These are phyloP conservation scores for Termitomyces sp. DNA, from an alignment of 768 basidiomycete species.

Conservation along the genomic window DNA sequence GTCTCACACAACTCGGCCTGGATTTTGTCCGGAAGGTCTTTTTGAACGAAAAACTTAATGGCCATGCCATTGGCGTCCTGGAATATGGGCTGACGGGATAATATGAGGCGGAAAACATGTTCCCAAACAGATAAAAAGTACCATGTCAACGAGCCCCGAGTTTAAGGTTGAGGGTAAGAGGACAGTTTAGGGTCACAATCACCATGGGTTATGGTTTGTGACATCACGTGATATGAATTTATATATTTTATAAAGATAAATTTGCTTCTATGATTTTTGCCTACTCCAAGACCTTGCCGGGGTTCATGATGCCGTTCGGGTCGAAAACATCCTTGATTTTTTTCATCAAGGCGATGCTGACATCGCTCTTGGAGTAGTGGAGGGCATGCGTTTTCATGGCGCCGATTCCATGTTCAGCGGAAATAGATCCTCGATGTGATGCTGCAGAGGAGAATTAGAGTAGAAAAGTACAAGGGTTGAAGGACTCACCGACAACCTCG, in stretches of 20 bases:
- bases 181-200: conserved; percentile 26
- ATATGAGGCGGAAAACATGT: not conserved
- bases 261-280: not conserved
- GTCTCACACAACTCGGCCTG: conserved; percentile 71
- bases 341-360: conserved; percentile 85
- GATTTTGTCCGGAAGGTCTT: conserved; percentile 61
- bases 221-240: conserved; percentile 11
- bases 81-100: conserved; percentile 52
- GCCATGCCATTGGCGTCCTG: conserved; percentile 62
- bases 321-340: conserved; percentile 87
- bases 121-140: not conserved
- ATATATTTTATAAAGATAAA: not conserved
- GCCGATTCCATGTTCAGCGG: conserved; percentile 97
- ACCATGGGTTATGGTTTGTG: conserved; percentile 29
- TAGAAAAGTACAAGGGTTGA: not conserved
- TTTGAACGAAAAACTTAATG: conserved; percentile 82
- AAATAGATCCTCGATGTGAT: conserved; percentile 82
- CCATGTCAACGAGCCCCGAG: conserved; percentile 31
- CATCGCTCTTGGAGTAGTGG: conserved; percentile 75
- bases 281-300: conserved; percentile 69
- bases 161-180: conserved; percentile 45
- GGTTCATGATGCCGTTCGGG: conserved; percentile 89
- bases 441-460: conserved; percentile 31
- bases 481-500: conserved; percentile 71
- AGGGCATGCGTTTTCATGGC: conserved; percentile 90